Base-by-base conservation (phyloP, 2,329 filamentous ascomycete species). In the Colletotrichum tropicale region DNA sequence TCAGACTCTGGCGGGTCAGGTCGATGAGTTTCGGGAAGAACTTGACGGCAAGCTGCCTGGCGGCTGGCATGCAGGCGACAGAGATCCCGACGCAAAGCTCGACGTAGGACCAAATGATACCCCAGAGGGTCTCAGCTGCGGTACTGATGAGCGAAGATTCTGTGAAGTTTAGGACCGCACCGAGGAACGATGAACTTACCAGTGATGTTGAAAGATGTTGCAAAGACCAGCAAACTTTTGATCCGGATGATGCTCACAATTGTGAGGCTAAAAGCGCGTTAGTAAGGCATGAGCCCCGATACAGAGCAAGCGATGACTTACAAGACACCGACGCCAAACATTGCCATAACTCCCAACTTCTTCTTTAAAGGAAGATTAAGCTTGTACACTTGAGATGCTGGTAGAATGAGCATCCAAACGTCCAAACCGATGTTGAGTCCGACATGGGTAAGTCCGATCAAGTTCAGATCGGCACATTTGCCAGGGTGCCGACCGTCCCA, bases 301-400 rank as follows among this genome's bases (percentile, higher is more conserved):
- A 21, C 1, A 10, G 10, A 12, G 16, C 0, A 4, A 24, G 8
- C 2, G 1, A 10, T 2, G 24, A 34, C 71, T 71, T 21, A 71
- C 71, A 66, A 74, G 9, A 71, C 15, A 1, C 66, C 67, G 12
- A 65, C n/a, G 10, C 66, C 56, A 13, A 74, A 74, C 71, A 74
- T 74, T 3, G 38, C 28, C 21, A 74, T 60, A 2, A 71, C 60
- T 6, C 38, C 66, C 15, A 70, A 13, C 60, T 74, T 74, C 18
- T 70, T 65, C 18, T 28, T 56, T 1, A 10, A 12, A 6, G 32
- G 32, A 7, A 74, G 30, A 8, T 70, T 65, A 4, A 74, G 32
- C 12, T 28, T 48, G 3, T 32, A 58, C 3, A 74, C n/a, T 18
- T 70, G 71, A 3, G 58, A 34, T 8, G 10, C 43, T 6, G 71